Evolutionary conservation across 1,139 yeast species (phyloP).

Genomic region (Tardiomyces depauwii): DNA sequence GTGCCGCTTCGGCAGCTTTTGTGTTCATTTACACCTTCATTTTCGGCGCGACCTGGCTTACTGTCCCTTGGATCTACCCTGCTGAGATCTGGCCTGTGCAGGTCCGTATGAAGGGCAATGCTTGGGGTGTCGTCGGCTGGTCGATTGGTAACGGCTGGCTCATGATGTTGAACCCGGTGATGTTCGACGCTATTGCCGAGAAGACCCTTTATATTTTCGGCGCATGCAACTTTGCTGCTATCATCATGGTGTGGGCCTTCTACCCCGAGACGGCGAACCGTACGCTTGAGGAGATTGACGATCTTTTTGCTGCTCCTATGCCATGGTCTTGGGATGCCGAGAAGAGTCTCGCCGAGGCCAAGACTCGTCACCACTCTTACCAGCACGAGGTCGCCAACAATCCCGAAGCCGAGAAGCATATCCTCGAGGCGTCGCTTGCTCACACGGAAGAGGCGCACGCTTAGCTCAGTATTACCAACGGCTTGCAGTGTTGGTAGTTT

Average conservation of each 20-base stretch:
- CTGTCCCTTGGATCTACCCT: slow-evolving; percentile 39
- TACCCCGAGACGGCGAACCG: slow-evolving; percentile 47
- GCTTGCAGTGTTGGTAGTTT: no score
- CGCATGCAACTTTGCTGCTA: slow-evolving; percentile 21
- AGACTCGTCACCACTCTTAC: neutral
- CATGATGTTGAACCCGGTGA: slow-evolving; percentile 29
- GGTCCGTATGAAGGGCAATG: slow-evolving; percentile 29
- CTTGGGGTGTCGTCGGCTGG: slow-evolving; percentile 30
- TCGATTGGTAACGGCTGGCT: slow-evolving; percentile 33
- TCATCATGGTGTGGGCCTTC: slow-evolving; percentile 31
- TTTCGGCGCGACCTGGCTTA: slow-evolving; percentile 36
- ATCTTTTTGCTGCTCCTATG: slow-evolving; percentile 19
- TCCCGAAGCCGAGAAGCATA: neutral
- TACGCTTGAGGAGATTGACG: slow-evolving; percentile 51
- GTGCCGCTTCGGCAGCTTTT: slow-evolving; percentile 22
- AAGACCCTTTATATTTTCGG: slow-evolving; percentile 27
- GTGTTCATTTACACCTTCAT: slow-evolving; percentile 38
- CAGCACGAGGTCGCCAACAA: neutral
- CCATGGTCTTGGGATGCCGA: neutral
- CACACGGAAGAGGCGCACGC: neutral
- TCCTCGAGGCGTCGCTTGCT: neutral
- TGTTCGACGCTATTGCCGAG: slow-evolving; percentile 27
- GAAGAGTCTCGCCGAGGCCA: neutral
- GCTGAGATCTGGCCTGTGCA: slow-evolving; percentile 35
- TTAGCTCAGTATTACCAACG: no score